Percentiles rank a stretch among this genome's conserved stretches.
These are phyloP conservation scores for Panicum virgatum DNA, from an alignment of 202 grass and related monocot genomes.

Conservation along the genomic window DNA sequence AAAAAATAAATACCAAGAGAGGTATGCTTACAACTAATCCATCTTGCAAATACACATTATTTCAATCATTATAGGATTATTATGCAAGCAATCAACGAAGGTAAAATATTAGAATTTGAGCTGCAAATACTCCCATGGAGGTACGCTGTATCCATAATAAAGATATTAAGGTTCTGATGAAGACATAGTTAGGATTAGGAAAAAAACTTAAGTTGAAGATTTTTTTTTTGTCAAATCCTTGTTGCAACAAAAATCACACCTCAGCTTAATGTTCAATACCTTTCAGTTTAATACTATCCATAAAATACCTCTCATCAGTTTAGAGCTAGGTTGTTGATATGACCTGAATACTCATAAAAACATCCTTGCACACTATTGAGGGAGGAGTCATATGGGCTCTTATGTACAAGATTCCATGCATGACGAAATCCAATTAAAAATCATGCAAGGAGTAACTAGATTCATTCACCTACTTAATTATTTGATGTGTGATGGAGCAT, in stretches of 20 bases:
- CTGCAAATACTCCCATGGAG: neutral
- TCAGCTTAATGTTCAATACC: neutral
- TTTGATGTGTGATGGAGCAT: constrained; percentile 11
- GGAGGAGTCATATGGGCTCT: neutral
- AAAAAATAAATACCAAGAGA: neutral
- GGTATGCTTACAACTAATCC: neutral
- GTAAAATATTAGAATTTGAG: neutral
- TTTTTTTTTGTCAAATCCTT: neutral
- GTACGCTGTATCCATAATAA: neutral
- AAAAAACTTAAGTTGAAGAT: neutral
- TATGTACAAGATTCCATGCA: constrained; percentile 26
- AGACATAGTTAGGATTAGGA: neutral
- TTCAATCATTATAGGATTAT: neutral
- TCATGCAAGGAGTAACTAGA: neutral
- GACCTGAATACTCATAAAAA: neutral
- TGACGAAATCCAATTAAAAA: constrained; percentile 12
- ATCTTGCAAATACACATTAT: neutral
- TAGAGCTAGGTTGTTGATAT: neutral
- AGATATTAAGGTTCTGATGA: neutral
- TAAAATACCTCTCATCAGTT: neutral
- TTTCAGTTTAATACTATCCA: too few relatives aligned
- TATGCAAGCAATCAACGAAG: neutral
- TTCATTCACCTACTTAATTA: constrained; percentile 20
- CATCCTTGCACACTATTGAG: constrained; percentile 10
- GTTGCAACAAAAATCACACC: neutral